Conservation (phyloP, 306 rosid species). For the Acacia confusa region DNA sequence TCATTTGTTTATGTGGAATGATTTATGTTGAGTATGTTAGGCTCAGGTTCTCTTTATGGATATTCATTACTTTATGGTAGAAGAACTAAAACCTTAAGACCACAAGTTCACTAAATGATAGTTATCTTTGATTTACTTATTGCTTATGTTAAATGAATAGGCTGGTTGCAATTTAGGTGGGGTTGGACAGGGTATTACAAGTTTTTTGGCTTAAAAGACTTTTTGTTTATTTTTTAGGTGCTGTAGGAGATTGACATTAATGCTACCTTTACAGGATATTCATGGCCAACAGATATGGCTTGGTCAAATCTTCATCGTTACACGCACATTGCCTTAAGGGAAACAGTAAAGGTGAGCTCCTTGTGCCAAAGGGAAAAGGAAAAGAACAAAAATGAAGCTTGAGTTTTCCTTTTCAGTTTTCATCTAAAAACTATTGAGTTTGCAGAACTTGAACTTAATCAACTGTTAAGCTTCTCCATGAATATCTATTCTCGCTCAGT, state of each 20-base stretch:
- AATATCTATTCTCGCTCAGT: too few relatives aligned
- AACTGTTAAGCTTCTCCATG: not conserved
- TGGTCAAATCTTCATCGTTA: constrained; percentile 48
- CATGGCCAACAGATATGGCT: constrained; percentile 38
- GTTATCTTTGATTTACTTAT: not conserved
- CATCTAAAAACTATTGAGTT: not conserved
- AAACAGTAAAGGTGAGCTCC: constrained; percentile 48
- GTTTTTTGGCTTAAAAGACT: not conserved
- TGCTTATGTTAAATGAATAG: not conserved
- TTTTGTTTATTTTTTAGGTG: not conserved
- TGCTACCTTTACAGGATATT: constrained; percentile 51
- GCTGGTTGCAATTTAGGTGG: not conserved
- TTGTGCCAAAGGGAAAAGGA: constrained; percentile 1
- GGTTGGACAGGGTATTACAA: not conserved
- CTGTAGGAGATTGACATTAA: constrained; percentile 14
- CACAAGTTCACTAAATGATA: not conserved
- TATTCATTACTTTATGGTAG: constrained; percentile 19
- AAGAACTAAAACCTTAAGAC: constrained; percentile 1
- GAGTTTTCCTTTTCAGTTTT: not conserved
- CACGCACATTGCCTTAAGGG: constrained; percentile 27
- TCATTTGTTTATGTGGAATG: not conserved
- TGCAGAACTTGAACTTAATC: not conserved
- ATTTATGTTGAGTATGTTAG: constrained; percentile 9
- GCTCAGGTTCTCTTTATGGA: constrained; percentile 18
- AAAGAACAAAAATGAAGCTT: not conserved